Base-by-base conservation (phyloP, 371 early-diverging fungal species). In the Rhizopus stolonifer region DNA sequence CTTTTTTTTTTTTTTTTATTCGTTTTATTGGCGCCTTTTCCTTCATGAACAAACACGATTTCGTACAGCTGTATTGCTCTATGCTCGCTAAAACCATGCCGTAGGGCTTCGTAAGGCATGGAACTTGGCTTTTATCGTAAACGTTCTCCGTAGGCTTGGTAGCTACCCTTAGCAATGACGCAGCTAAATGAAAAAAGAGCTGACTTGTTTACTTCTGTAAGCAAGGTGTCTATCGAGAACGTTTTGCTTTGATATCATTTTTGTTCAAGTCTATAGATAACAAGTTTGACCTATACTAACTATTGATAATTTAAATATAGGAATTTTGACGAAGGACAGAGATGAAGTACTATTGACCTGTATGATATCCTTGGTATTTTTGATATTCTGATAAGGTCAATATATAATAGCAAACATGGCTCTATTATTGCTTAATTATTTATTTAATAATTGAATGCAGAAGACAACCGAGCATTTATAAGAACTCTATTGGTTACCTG, bases 131-230 rank as follows among this genome's bases (percentile, higher is more conserved):
- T n/a, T n/a, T n/a, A n/a, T n/a, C n/a, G n/a, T n/a, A n/a, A 15
- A 15, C 42, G 42, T 3, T 40, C 21, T 40, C 42, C 21, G 42
- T 40, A 40, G 42, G 42, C 42, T 40, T 36, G 38, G 38, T n/a
- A 36, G 38, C 5, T 14, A 36, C n/a, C 42, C 42, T 19, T 18
- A 40, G 19, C 42, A 19, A 21, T 13, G 42, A 40, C 42, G 42
- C 42, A 18, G n/a, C 21, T 15, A 19, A 40, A 19, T 19, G 42
- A 40, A 40, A 40, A 40, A 40, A 40, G 21, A 40, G 42, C 13
- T 18, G 42, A 40, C 21, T 40, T 40, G 21, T 22, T 40, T 40
- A 21, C 42, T 15, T 13, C 19, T 22, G 34, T 21, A 40, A 40
- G 42, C 22, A 40, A 40, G 42, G 42, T 19, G 42, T 18, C 19